Evolutionary conservation across 2,329 filamentous ascomycete genomes (phyloP).

Genomic region (Fusarium sp.): DNA sequence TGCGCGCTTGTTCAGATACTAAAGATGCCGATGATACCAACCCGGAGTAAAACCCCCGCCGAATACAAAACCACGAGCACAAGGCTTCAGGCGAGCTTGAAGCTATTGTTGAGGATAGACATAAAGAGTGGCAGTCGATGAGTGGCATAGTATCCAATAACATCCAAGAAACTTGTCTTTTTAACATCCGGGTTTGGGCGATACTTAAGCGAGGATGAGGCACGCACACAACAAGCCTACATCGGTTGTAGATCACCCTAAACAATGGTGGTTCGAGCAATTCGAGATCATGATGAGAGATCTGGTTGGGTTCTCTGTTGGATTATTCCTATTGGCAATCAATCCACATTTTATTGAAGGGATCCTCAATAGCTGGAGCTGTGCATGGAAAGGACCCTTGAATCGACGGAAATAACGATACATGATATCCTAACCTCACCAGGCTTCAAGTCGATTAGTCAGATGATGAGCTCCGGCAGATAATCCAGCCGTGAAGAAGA

Average conservation of each 20-base stretch:
- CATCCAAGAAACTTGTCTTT: background rate
- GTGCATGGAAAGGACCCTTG: slow-evolving; percentile 13
- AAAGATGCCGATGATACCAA: background rate
- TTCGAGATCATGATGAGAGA: slow-evolving; percentile 15
- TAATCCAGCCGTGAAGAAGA: slow-evolving; percentile 1
- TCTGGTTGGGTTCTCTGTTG: background rate
- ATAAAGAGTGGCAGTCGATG: background rate
- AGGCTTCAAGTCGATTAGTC: slow-evolving; percentile 19
- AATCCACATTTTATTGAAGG: slow-evolving; percentile 10
- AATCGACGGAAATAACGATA: slow-evolving; percentile 16
- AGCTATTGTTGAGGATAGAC: slow-evolving; percentile 13
- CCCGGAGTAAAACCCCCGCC: slow-evolving; percentile 34
- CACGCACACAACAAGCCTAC: slow-evolving; percentile 1
- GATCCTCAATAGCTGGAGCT: slow-evolving; percentile 9
- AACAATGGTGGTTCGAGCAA: background rate
- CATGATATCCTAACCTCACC: slow-evolving; percentile 1
- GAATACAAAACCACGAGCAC: too few species aligned
- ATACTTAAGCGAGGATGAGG: slow-evolving; percentile 7
- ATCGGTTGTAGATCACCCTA: slow-evolving; percentile 20
- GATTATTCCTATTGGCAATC: background rate
- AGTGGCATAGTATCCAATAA: slow-evolving; percentile 10
- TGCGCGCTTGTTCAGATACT: slow-evolving; percentile 6
- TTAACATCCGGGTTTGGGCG: slow-evolving; percentile 7
- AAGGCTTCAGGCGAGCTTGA: slow-evolving; percentile 5
- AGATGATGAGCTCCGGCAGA: slow-evolving; percentile 24